phyloP scores from a whole-genome alignment of 1,284 basidiomycete species.

The Rugiboletus extremiorientalis region DNA sequence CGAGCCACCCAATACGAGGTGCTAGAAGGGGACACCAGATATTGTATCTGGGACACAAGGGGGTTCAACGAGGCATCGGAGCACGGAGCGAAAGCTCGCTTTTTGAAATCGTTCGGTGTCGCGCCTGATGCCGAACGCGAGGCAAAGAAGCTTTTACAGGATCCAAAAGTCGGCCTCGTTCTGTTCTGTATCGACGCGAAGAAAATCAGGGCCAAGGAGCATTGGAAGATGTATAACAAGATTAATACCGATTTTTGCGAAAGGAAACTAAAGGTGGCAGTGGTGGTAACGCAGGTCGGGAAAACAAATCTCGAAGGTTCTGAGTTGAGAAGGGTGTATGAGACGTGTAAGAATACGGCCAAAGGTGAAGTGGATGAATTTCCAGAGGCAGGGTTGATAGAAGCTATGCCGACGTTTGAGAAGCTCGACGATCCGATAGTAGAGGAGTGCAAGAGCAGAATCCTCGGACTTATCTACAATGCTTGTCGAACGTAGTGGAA shows the following conservation, averaged over 20 bases:
- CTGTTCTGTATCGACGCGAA: conserved; percentile 23
- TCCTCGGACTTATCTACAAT: conserved; percentile 21
- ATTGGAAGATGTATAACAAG: conserved; percentile 26
- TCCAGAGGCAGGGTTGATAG: conserved; percentile 13
- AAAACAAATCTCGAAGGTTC: too few species aligned
- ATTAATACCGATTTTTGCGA: conserved; percentile 19
- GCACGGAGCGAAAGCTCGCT: neutral
- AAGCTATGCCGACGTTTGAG: conserved; percentile 18
- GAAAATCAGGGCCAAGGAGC: conserved; percentile 14
- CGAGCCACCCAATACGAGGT: conserved; percentile 12
- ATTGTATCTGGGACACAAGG: conserved; percentile 28
- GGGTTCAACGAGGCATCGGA: conserved; percentile 25
- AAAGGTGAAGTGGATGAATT: conserved; percentile 6
- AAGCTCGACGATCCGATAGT: conserved; percentile 15
- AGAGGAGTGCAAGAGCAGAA: conserved; percentile 21
- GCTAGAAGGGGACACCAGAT: conserved; percentile 1
- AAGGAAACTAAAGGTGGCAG: conserved; percentile 13
- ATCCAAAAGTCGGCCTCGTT: conserved; percentile 18
- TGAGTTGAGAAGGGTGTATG: conserved; percentile 24
- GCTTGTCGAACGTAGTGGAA: neutral
- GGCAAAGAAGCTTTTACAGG: conserved; percentile 17
- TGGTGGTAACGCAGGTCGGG: conserved; percentile 36
- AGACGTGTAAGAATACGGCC: conserved; percentile 13
- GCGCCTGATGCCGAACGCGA: conserved; percentile 19
- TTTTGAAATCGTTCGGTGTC: conserved; percentile 5